Evolutionary conservation across 1,284 basidiomycete species (phyloP), one percentile per base, ranked within the genome.

Genomic region (Schizopora paradoxa): DNA sequence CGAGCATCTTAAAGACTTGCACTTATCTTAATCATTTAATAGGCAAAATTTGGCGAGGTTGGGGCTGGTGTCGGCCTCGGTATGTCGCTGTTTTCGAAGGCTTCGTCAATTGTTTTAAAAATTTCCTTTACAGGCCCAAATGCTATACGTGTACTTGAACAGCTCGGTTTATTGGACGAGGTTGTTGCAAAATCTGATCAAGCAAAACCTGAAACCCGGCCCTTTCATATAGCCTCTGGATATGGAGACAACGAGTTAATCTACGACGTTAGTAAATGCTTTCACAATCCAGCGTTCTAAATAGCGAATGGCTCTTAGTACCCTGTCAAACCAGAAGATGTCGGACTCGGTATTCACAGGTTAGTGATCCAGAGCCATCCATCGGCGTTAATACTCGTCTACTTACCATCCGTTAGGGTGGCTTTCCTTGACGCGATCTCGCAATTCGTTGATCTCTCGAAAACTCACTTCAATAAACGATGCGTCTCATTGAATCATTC

Each of bases 1-100:
- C 5, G 35, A 27, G 32, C 33, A 19, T 32, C 6, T 26, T 7
- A 40, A 28, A 19, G 27, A 28, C 14, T 7, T 46, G 49, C 28
- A 45, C 31, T 44, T 41, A 42, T 34, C 3, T 26, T n/a, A 18
- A n/a, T 49, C 11, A 23, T 26, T 14, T 14, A 33, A 14, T 40
- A 73, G 71, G 50, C 67, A 4, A 61, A 65, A 40, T 76, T 76
- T 49, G 66, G 65, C 18, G 72, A 77, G 55, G 66, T 78, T 31
- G 76, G 76, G 5, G 74, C 77, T 16, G 76, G 75, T 0, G 67
- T 79, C 26, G 72, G 68, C 11, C 48, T 81, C 33, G 76, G 77
- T 74, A 47, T 41, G 58, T 45, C 26, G 4, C 29, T 10, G 23
- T 10, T 21, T 31, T 11, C 40, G 6, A 18, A 37, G n/a, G 37